Percentiles rank a stretch among this genome's conserved stretches.
Evolutionary conservation across 768 basidiomycete genomes (phyloP).

Genomic region (Podaxis sp.): DNA sequence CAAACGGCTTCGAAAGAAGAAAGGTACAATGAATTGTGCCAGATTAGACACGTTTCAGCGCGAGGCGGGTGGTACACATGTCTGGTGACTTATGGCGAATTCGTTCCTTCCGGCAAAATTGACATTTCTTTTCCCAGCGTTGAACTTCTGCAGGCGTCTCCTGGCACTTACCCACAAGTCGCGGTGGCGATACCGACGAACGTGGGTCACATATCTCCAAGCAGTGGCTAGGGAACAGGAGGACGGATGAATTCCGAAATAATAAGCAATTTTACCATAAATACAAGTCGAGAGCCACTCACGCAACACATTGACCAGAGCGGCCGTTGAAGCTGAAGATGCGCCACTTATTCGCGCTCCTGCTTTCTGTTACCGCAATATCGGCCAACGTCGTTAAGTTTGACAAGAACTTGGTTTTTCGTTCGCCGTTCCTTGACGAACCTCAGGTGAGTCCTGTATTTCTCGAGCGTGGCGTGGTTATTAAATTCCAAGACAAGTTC

Average conservation of each 20-base stretch:
- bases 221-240: too few relatives aligned
- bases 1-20: neutral
- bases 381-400: constrained; percentile 25
- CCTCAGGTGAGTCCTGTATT: constrained; percentile 28
- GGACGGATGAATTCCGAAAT: too few relatives aligned
- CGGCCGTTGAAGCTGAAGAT: neutral
- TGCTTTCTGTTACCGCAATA: constrained; percentile 14
- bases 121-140: neutral
- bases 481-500: constrained; percentile 28
- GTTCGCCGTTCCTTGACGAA: constrained; percentile 36
- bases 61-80: neutral
- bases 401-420: constrained; percentile 41
- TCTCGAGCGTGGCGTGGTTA: neutral
- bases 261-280: neutral
- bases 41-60: neutral
- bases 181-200: neutral
- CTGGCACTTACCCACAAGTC: neutral
- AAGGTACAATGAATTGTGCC: neutral
- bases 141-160: neutral
- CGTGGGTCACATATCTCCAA: neutral
- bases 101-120: neutral
- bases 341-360: neutral
- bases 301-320: neutral
- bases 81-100: neutral
- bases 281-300: neutral